Percentiles rank a stretch among this genome's conserved stretches.
Conservation (phyloP, 768 basidiomycete genomes). For the Tricholoma bakamatsutake region DNA sequence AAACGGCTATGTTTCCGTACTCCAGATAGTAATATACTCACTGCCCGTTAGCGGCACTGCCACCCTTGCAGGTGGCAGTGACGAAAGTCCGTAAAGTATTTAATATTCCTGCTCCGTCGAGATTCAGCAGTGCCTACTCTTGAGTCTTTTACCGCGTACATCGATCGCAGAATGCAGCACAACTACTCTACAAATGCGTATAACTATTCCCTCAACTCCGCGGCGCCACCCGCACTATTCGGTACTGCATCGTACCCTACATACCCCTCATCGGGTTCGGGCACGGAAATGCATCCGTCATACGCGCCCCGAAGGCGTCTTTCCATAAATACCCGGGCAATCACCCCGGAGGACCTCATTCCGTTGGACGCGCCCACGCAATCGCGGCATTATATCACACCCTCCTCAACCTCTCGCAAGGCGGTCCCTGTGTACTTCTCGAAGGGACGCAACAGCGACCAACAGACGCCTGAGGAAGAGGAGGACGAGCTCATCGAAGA, state of each 20-base stretch:
- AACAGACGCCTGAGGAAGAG: conserved; percentile 41
- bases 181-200: conserved; percentile 14
- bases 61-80: conserved; percentile 4
- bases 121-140: conserved; percentile 3
- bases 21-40: neutral
- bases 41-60: neutral
- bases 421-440: conserved; percentile 68
- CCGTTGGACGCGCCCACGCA: conserved; percentile 78
- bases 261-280: neutral
- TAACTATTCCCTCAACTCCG: conserved; percentile 14
- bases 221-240: conserved; percentile 12
- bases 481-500: conserved; percentile 45
- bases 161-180: conserved; percentile 17
- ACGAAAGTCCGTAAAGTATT: neutral
- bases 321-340: conserved; percentile 10
- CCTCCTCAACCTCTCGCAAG: conserved; percentile 75
- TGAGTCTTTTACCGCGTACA: conserved; percentile 1
- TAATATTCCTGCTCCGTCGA: neutral
- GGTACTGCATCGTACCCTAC: conserved; percentile 8
- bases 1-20: neutral
- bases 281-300: conserved; percentile 4
- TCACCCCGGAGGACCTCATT: conserved; percentile 55
- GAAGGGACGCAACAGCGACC: conserved; percentile 39
- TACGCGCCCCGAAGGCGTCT: conserved; percentile 12
- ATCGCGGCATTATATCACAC: conserved; percentile 61